phyloP scores from a whole-genome alignment of 1,139 yeast species.

The Saccharomyces hybrid region DNA sequence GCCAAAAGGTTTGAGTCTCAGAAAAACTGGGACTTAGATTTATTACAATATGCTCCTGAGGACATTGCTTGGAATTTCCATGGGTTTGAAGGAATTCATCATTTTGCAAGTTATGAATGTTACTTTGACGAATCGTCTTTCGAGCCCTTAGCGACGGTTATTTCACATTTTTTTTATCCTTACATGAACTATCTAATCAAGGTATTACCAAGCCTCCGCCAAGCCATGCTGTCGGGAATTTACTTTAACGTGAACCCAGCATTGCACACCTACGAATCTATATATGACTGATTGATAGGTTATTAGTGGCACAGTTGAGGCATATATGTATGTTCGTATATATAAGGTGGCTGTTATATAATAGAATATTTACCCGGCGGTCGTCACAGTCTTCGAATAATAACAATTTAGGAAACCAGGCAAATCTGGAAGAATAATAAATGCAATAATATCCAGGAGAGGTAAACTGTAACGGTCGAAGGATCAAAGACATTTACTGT shows the following conservation, averaged over 20 bases:
- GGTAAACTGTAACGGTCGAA: background rate
- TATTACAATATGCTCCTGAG: constrained; percentile 26
- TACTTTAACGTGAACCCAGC: constrained; percentile 20
- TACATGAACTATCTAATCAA: constrained; percentile 30
- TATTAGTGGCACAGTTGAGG: background rate
- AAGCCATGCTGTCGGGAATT: constrained; percentile 23
- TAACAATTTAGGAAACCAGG: background rate
- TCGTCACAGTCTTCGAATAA: background rate
- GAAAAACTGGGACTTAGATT: constrained; percentile 27
- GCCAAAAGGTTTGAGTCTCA: constrained; percentile 30
- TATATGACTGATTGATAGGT: constrained; percentile 14
- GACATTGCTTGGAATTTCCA: constrained; percentile 38
- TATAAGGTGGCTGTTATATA: too few relatives aligned
- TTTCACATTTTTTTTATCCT: constrained; percentile 37
- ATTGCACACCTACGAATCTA: constrained; percentile 10
- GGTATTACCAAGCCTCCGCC: constrained; percentile 26
- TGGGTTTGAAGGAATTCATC: constrained; percentile 33
- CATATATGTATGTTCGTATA: background rate
- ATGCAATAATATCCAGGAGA: background rate
- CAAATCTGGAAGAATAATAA: background rate
- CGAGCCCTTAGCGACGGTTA: constrained; percentile 23
- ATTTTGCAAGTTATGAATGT: constrained; percentile 33
- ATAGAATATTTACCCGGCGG: background rate
- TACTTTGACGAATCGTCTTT: constrained; percentile 30
- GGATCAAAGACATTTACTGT: background rate